A percentile compares a stretch with the other conserved stretches of the same genome.
Conservation (phyloP, 768 basidiomycete species). For the Boletus reticulatus region DNA sequence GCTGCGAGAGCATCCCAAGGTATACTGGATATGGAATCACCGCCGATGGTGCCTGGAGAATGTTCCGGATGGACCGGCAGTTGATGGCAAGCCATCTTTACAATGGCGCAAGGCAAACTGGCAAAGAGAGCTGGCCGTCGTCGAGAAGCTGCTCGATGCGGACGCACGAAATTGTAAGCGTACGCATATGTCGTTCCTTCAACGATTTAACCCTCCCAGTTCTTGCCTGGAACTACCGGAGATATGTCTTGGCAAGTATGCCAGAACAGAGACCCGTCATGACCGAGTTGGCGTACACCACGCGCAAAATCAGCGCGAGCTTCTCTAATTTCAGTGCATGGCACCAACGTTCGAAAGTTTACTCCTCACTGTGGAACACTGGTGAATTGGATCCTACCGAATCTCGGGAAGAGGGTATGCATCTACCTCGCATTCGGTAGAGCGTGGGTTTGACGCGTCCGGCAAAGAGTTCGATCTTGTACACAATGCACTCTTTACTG, state of each 20-base stretch:
- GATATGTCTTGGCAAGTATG: slow-evolving; percentile 77
- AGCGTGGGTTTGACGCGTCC: not conserved
- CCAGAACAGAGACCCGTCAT: slow-evolving; percentile 52
- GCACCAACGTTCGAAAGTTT: slow-evolving; percentile 92
- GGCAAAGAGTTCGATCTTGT: slow-evolving; percentile 88
- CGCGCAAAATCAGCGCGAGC: slow-evolving; percentile 86
- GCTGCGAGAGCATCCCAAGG: slow-evolving; percentile 85
- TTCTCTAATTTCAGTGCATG: slow-evolving; percentile 99
- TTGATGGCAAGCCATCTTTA: slow-evolving; percentile 39
- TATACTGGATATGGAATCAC: slow-evolving; percentile 99
- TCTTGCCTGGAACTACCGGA: slow-evolving; percentile 91
- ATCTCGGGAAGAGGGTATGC: slow-evolving; percentile 69
- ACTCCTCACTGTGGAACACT: slow-evolving; percentile 61
- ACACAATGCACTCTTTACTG: slow-evolving; percentile 92
- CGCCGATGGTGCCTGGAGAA: slow-evolving; percentile 92
- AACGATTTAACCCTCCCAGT: slow-evolving; percentile 48
- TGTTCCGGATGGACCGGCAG: slow-evolving; percentile 70
- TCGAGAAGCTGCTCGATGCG: slow-evolving; percentile 88
- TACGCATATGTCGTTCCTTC: not conserved
- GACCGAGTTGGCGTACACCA: slow-evolving; percentile 84
- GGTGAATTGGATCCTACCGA: slow-evolving; percentile 50
- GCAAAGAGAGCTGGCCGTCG: slow-evolving; percentile 81
- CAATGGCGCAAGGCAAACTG: slow-evolving; percentile 82
- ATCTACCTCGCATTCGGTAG: not conserved
- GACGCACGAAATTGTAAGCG: slow-evolving; percentile 91